phyloP scores from a whole-genome alignment of 306 rosid genomes.

The Geum urbanum region DNA sequence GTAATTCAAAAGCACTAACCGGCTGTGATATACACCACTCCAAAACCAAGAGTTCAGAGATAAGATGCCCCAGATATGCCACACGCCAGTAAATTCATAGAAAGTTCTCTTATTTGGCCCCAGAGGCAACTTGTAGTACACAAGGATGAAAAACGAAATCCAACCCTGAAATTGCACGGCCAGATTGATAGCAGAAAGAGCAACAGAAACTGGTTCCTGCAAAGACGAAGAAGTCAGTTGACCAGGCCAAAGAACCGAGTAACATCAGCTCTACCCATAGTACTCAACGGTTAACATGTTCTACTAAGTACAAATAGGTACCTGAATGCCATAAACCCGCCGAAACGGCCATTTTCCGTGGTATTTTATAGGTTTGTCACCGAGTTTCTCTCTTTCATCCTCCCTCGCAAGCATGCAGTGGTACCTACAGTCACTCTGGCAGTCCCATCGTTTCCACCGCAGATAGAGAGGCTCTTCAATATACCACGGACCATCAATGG shows the following conservation, averaged over 20 bases:
- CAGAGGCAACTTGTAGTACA: constrained; percentile 80
- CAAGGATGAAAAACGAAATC: constrained; percentile 90
- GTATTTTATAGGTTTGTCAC: constrained; percentile 73
- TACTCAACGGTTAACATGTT: constrained; percentile 11
- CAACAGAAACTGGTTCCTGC: constrained; percentile 94
- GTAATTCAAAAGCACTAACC: constrained; percentile 47
- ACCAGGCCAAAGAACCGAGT: constrained; percentile 19
- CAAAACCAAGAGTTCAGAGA: constrained; percentile 92
- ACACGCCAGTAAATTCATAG: constrained; percentile 82
- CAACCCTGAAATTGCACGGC: constrained; percentile 97
- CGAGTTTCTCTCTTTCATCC: constrained; percentile 72
- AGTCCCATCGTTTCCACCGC: constrained; percentile 98
- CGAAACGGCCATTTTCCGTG: constrained; percentile 93
- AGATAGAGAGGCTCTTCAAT: constrained; percentile 88
- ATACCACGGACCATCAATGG: constrained; percentile 98
- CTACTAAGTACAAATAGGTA: constrained; percentile 26
- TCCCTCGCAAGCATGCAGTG: constrained; percentile 88
- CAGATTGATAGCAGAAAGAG: constrained; percentile 83
- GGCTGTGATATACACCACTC: constrained; percentile 86
- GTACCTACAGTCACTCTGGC: constrained; percentile 82
- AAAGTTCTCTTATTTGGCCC: constrained; percentile 60
- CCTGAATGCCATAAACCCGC: constrained; percentile 96
- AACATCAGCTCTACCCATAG: constrained; percentile 3
- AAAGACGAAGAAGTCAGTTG: constrained; percentile 23
- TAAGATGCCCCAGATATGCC: constrained; percentile 83